These are phyloP conservation scores for Cephalotrichum gorgonifer DNA, from an alignment of 2,329 filamentous ascomycete genomes.

Conservation along the genomic window DNA sequence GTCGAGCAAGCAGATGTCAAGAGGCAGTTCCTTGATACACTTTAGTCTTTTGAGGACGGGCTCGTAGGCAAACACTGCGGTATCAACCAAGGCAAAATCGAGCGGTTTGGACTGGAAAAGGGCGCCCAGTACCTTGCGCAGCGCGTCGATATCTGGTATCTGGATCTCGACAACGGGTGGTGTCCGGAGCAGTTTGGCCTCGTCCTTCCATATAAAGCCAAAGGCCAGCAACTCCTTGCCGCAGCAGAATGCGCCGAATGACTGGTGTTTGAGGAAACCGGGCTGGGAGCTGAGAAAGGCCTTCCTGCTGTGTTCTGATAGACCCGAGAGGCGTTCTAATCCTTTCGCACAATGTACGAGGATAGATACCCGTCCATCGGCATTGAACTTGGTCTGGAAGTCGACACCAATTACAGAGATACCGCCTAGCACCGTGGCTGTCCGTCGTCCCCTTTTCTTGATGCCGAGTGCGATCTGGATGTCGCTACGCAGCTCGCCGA, in stretches of 20 bases:
- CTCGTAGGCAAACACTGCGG: conserved; percentile 58
- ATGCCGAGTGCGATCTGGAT: conserved; percentile 31
- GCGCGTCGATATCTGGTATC: conserved; percentile 32
- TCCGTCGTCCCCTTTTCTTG: conserved; percentile 11
- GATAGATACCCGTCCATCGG: not conserved
- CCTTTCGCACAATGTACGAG: conserved; percentile 27
- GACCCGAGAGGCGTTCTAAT: conserved; percentile 28
- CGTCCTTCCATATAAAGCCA: conserved; percentile 42
- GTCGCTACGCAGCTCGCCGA: conserved; percentile 49
- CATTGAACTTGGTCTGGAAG: conserved; percentile 15
- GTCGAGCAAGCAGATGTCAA: conserved; percentile 26
- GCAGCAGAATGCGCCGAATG: conserved; percentile 50
- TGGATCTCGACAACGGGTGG: conserved; percentile 40
- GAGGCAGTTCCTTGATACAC: conserved; percentile 40
- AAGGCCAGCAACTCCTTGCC: conserved; percentile 47
- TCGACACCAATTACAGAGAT: conserved; percentile 28
- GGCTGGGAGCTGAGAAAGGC: conserved; percentile 34
- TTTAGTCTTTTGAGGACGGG: conserved; percentile 54
- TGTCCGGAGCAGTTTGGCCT: conserved; percentile 26
- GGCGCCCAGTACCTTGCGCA: conserved; percentile 34
- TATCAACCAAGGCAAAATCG: conserved; percentile 49
- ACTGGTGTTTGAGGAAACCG: conserved; percentile 45
- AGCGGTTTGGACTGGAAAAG: conserved; percentile 20
- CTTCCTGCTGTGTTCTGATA: conserved; percentile 22
- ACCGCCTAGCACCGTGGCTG: conserved; percentile 24